A percentile compares a stretch with the other conserved stretches of the same genome.
phyloP scores from a whole-genome alignment of 1,139 yeast genomes.

The Kluyveromyces sp. region DNA sequence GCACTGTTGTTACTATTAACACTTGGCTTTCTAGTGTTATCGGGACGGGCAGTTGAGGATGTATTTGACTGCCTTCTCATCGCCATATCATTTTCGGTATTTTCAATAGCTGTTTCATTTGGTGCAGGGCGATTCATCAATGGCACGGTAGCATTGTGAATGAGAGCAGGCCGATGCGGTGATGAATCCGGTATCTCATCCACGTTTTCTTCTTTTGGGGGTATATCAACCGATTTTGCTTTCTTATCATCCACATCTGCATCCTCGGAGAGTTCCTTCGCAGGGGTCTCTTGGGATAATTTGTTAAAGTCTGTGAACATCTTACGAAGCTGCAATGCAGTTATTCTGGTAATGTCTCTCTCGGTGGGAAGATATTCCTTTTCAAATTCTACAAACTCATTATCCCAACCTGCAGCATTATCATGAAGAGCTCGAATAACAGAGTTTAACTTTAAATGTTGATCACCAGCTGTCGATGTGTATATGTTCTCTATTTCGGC shows the following conservation, averaged over 20 bases:
- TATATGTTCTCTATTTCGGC: constrained; percentile 48
- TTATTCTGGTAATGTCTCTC: constrained; percentile 84
- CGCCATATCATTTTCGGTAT: neutral
- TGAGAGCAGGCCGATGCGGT: neutral
- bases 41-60: constrained; percentile 6
- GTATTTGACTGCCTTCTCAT: neutral
- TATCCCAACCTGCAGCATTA: constrained; percentile 81
- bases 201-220: constrained; percentile 1
- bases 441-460: constrained; percentile 62
- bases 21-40: constrained; percentile 11
- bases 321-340: constrained; percentile 79
- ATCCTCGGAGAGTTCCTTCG: constrained; percentile 17
- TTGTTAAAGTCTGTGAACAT: constrained; percentile 49
- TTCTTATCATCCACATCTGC: constrained; percentile 9
- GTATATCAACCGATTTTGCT: neutral
- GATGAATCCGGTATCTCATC: neutral
- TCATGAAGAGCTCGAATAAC: constrained; percentile 70
- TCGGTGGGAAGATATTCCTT: constrained; percentile 78
- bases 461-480: constrained; percentile 50
- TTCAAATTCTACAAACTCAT: constrained; percentile 78
- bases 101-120: neutral
- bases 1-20: constrained; percentile 15
- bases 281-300: constrained; percentile 21
- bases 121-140: neutral
- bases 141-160: neutral